Conservation (phyloP, 2,329 filamentous ascomycete species). For the Dendrostoma leiphaemia region DNA sequence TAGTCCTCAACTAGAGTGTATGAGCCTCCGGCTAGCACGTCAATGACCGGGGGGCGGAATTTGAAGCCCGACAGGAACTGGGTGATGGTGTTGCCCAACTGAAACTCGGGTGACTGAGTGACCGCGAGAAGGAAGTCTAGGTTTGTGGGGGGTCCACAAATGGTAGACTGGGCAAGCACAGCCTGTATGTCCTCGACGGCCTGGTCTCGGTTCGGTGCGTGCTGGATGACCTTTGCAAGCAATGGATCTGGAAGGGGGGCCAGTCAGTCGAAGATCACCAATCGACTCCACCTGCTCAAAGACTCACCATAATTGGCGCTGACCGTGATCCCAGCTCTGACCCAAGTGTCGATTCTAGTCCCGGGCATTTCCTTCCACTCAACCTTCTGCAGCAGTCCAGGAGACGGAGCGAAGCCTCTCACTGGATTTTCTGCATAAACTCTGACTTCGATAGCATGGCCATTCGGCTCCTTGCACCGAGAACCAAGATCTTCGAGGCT, state of each 20-base stretch:
- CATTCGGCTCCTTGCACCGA: slow-evolving; percentile 22
- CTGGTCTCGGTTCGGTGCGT: slow-evolving; percentile 36
- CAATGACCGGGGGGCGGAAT: slow-evolving; percentile 49
- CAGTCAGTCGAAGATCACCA: background rate
- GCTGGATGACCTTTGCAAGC: slow-evolving; percentile 58
- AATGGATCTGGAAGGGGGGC: slow-evolving; percentile 40
- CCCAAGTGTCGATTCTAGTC: slow-evolving; percentile 62
- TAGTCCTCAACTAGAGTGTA: slow-evolving; percentile 60
- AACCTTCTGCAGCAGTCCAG: slow-evolving; percentile 57
- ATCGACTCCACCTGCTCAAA: background rate
- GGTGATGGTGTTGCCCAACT: slow-evolving; percentile 52
- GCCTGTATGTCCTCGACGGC: slow-evolving; percentile 42
- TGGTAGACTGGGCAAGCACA: slow-evolving; percentile 41
- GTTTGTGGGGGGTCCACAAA: slow-evolving; percentile 56
- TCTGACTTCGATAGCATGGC: slow-evolving; percentile 37
- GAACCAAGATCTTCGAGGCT: slow-evolving; percentile 17
- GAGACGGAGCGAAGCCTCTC: slow-evolving; percentile 55
- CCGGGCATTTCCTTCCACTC: slow-evolving; percentile 47
- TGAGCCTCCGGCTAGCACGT: slow-evolving; percentile 54
- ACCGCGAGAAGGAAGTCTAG: slow-evolving; percentile 53
- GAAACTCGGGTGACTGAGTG: slow-evolving; percentile 43
- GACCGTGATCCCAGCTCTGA: slow-evolving; percentile 54
- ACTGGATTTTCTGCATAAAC: slow-evolving; percentile 52
- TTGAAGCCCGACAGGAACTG: slow-evolving; percentile 52
- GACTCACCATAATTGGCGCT: slow-evolving; percentile 52